Evolutionary conservation across 179 eudicot species (phyloP), one percentile per base, ranked within the genome.

Genomic region (Silene vulgaris): DNA sequence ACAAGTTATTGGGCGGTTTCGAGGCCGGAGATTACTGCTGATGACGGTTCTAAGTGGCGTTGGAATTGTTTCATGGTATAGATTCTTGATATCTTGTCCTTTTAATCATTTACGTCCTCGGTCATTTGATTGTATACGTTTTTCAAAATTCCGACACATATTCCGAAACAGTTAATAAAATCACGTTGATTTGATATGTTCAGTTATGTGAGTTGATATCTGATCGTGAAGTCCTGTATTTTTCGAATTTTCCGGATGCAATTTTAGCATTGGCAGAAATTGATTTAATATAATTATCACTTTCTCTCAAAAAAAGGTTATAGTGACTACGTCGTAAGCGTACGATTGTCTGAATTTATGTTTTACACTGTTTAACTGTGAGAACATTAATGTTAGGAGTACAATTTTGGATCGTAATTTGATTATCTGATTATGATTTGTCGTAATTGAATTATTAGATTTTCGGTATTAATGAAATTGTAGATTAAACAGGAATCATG

Each of bases 1-100:
- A 85, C 89, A 35, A 92, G 94, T 82, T 92, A 92, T 59, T 92
- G 97, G 97, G 90, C 94, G 9, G 66, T 90, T 76, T 74, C 85
- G 35, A 77, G 85, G 86, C 81, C 85, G 0, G 90, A 84, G 75
- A 71, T 90, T 12, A 81, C 79, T 0, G 85, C 83, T 13, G 92
- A 86, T 62, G 97, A 92, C 77, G 96, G 97, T 9, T 80, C 90
- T 21, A 91, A 81, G 71, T 92, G 97, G 96, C 86, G 90, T 26
- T 92, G 97, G 97, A 92, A 92, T 43, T 88, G 91, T n/a, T 92
- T 92, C 76, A 92, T 89, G 97, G 97, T 92, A 88, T 54, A 16
- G 9, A 62, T 16, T 14, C 13, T 8, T 8, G 11, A 8, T 8
- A 7, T 40, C 9, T 40, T 40, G 0, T 8, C 8, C 2, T 40